phyloP scores from a whole-genome alignment of 345 rosid species.

The Boechera retrofracta region DNA sequence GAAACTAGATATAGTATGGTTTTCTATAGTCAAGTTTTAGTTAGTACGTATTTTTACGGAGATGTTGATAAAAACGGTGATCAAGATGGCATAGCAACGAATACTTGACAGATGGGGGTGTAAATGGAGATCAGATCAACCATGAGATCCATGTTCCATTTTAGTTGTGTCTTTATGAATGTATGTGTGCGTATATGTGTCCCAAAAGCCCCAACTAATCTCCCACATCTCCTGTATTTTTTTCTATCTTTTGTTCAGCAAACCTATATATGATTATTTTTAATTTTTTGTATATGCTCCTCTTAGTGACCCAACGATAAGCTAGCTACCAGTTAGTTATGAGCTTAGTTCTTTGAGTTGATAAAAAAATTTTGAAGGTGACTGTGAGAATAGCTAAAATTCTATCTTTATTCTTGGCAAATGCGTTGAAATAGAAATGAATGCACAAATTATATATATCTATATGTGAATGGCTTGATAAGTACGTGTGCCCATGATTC shows the following conservation, averaged over 20 bases:
- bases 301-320: neutral
- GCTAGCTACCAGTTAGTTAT: neutral
- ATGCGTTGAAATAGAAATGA: neutral
- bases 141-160: conserved; percentile 9
- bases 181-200: conserved; percentile 10
- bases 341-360: neutral
- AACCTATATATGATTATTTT: neutral
- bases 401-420: neutral
- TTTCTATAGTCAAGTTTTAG: neutral
- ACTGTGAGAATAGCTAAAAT: neutral
- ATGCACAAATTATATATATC: neutral
- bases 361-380: neutral
- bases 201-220: neutral
- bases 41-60: neutral
- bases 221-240: neutral
- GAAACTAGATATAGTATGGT: neutral
- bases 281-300: neutral
- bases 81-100: conserved; percentile 5
- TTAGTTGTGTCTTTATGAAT: conserved; percentile 18
- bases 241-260: neutral
- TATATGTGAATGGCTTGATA: neutral
- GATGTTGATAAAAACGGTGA: conserved; percentile 2
- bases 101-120: neutral
- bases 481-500: neutral
- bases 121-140: conserved; percentile 22